Percentiles rank a stretch among this genome's conserved stretches.
Conservation (phyloP, 2,329 filamentous ascomycete genomes). For the Harringtonia lauricola region DNA sequence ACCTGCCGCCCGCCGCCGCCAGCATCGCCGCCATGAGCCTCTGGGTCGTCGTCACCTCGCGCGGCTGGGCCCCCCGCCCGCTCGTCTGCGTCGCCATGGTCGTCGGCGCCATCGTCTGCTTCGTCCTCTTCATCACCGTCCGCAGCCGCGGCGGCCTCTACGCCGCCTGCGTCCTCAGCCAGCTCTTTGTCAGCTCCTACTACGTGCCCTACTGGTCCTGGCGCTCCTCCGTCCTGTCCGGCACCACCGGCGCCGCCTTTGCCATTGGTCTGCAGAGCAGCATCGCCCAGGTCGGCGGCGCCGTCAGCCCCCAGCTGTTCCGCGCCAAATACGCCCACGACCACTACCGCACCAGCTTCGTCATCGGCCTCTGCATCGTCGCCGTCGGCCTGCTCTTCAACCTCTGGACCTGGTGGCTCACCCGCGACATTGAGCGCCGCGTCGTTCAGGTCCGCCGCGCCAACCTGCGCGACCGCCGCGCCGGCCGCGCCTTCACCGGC, state of each 20-base stretch:
- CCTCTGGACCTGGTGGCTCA: conserved; percentile 8
- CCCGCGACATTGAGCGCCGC: conserved; percentile 7
- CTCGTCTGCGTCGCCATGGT: no score
- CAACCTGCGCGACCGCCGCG: no score
- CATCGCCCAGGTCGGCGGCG: conserved; percentile 12
- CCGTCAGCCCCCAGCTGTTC: conserved; percentile 10
- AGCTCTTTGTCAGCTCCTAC: conserved; percentile 25
- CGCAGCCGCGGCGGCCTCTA: conserved; percentile 17
- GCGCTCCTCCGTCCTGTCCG: conserved; percentile 7
- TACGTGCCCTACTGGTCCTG: conserved; percentile 16
- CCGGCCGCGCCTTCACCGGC: no score
- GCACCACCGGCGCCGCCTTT: conserved; percentile 9
- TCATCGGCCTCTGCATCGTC: conserved; percentile 8
- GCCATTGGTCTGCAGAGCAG: conserved; percentile 11
- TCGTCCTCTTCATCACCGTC: conserved; percentile 8
- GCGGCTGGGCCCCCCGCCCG: conserved; percentile 6
- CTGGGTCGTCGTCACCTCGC: no score
- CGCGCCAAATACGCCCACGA: conserved; percentile 7
- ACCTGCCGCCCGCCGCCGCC: conserved; percentile 14
- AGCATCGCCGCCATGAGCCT: no score
- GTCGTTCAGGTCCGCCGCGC: no score
- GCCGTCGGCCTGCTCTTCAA: conserved; percentile 2
- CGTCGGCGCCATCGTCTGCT: conserved; percentile 7
- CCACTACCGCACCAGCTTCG: conserved; percentile 8
- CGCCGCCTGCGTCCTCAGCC: conserved; percentile 33